Percentiles rank a stretch among this genome's conserved stretches.
Evolutionary conservation across 192 early-diverging fungal species (phyloP).

Genomic region (Spizellomyces punctatus): DNA sequence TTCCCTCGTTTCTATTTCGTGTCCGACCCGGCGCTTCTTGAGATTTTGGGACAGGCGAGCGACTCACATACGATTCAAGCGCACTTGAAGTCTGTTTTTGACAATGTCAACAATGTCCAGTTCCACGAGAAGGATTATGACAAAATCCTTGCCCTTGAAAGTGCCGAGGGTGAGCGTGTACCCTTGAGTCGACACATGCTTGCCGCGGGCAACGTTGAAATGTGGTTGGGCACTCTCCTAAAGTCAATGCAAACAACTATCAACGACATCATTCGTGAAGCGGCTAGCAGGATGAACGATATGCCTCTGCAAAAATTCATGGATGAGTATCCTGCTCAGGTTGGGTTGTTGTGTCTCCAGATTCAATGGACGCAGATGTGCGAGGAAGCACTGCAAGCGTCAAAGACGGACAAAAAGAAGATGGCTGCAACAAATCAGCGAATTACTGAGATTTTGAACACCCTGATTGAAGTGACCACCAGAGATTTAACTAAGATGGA

Average conservation of each 20-base stretch:
- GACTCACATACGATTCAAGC: conserved; percentile 71
- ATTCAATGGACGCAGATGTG: conserved; percentile 66
- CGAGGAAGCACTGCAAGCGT: conserved; percentile 58
- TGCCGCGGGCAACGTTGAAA: conserved; percentile 63
- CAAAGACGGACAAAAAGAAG: conserved; percentile 66
- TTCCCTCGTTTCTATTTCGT: conserved; percentile 70
- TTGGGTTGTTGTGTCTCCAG: conserved; percentile 62
- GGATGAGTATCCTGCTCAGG: conserved; percentile 69
- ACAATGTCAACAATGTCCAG: conserved; percentile 58
- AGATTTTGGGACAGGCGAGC: conserved; percentile 66
- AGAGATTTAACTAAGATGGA: conserved; percentile 69
- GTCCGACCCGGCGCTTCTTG: conserved; percentile 63
- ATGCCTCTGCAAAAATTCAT: conserved; percentile 65
- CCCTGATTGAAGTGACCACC: conserved; percentile 64
- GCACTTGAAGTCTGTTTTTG: conserved; percentile 63
- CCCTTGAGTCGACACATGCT: conserved; percentile 58
- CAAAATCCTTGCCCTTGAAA: conserved; percentile 64
- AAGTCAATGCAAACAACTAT: conserved; percentile 58
- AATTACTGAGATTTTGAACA: conserved; percentile 63
- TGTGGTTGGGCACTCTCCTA: conserved; percentile 63
- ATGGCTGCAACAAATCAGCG: conserved; percentile 61
- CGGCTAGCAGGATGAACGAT: conserved; percentile 57
- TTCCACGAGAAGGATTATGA: conserved; percentile 73
- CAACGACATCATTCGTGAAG: conserved; percentile 65
- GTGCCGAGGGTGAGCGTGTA: conserved; percentile 63